Base-by-base conservation (phyloP, 192 early-diverging fungal genomes). In the Coemansia sp. region DNA sequence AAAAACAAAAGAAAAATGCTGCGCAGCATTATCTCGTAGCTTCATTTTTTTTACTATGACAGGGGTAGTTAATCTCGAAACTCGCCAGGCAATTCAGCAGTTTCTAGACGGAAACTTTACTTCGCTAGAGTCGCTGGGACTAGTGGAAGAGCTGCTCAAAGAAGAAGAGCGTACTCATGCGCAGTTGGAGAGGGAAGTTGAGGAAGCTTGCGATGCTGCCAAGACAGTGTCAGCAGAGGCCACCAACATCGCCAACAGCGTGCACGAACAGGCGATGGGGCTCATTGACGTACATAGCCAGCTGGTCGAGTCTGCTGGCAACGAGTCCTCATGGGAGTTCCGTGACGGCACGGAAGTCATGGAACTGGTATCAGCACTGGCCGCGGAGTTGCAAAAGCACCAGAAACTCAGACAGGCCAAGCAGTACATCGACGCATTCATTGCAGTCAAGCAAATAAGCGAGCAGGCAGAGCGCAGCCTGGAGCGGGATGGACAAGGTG, bases 251-350 rank as follows among this genome's bases (percentile, higher is more conserved):
- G 48, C 57, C 7, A 37, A 55, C 6, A 5, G 35, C 1, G 45
- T 65, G 20, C 55, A 52, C 19, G 42, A 20, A 33, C 59, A 63
- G 15, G 63, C 73, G 16, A 45, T 65, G 0, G 43, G 42, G 11
- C 59, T 77, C n/a, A 61, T 70, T 31, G 56, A 64, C 56, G 16
- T 77, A 36, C 73, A 70, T 53, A 66, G 67, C 68, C 36, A 62
- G 6, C 55, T 70, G 14, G 73, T 66, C 13, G 66, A 63, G 15
- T 43, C 47, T 3, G 14, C 67, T 7, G 48, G 50, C 2, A 59
- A 69, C 42, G 62, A 65, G 9, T 70, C 68, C n/a, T 50, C 62
- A 10, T 70, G 68, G 73, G 67, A 70, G 52, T 77, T 77, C 40
- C 59, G 67, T 56, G 67, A 77, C 38, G 63, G 63, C 15, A 66